Evolutionary conservation across 2,329 filamentous ascomycete species (phyloP).

Genomic region (Talaromyces pinophilus): DNA sequence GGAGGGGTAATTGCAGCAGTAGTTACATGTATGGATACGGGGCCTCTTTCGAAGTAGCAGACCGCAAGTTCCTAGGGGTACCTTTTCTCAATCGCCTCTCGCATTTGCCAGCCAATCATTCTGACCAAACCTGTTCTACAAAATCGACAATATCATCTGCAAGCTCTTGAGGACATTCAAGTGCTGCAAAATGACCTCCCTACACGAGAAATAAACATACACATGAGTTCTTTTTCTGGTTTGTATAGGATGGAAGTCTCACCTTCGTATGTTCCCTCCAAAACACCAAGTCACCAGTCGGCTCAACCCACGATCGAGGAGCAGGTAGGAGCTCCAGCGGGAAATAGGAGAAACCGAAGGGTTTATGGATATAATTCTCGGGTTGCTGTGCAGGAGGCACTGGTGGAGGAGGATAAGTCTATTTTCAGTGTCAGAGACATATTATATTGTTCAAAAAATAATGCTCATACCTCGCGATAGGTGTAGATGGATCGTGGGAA

Average conservation of each 20-base stretch:
- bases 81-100: neutral
- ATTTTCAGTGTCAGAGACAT: neutral
- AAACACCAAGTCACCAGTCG: conserved; percentile 43
- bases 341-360: conserved; percentile 52
- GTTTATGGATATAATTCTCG: conserved; percentile 44
- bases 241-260: conserved; percentile 1
- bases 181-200: conserved; percentile 58
- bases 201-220: conserved; percentile 17
- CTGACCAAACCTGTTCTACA: conserved; percentile 34
- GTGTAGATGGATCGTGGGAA: conserved; percentile 38
- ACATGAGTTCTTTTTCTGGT: neutral
- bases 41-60: neutral
- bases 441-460: neutral
- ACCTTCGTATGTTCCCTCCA: conserved; percentile 40
- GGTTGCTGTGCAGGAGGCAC: conserved; percentile 26
- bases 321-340: conserved; percentile 45
- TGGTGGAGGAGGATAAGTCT: conserved; percentile 27
- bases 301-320: conserved; percentile 41
- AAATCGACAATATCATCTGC: conserved; percentile 48
- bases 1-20: neutral
- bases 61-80: neutral
- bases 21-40: neutral
- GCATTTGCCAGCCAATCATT: neutral
- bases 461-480: conserved; percentile 34
- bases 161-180: conserved; percentile 46